Base-by-base conservation (phyloP, 2,329 filamentous ascomycete species). In the Cytospora paraplurivora region DNA sequence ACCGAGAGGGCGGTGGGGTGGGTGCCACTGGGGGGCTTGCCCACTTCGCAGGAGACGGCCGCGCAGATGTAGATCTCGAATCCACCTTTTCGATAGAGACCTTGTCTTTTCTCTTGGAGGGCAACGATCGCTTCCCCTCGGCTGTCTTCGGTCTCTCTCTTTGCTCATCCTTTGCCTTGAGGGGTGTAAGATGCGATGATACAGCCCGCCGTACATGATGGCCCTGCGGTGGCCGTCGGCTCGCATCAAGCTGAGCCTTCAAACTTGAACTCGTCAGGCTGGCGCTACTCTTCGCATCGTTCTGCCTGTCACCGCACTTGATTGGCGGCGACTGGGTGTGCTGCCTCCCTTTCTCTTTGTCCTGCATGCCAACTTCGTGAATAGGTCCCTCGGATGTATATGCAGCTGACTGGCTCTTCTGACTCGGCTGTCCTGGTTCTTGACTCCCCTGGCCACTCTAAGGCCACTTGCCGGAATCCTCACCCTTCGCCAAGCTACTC, bases 391-490 rank as follows among this genome's bases (percentile, higher is more conserved):
- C n/a, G n/a, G 47, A 33, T 7, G 37, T 33, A 2, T 12, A 32
- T 35, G 47, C 19, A 19, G 17, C 17, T 47, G 44, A 21, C 44
- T 47, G 41, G 7, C n/a, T 19, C n/a, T 19, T 21, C 10, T 27
- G 53, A 19, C 47, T 37, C 52, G 47, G 21, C 53, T 38, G 41
- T 44, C n/a, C 41, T 50, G 51, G 11, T 50, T 57, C 47, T 41
- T 33, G 33, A 19, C n/a, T 57, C 35, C 21, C 50, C 56, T 27
- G 62, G 62, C 50, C 64, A 8, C 56, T 21, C 64, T 66, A 66
- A 27, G 64, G 58, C 64, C 64, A 66, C 58, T 66, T 66, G 55
- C 37, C 56, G 33, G 64, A 57, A 15, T 66, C 64, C 1, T 61
- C 59, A 33, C 38, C 41, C 27, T 53, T 61, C 12, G 57, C 50